Base-by-base conservation (phyloP, 176 grass and related monocot species). In the Juncus inflexus region DNA sequence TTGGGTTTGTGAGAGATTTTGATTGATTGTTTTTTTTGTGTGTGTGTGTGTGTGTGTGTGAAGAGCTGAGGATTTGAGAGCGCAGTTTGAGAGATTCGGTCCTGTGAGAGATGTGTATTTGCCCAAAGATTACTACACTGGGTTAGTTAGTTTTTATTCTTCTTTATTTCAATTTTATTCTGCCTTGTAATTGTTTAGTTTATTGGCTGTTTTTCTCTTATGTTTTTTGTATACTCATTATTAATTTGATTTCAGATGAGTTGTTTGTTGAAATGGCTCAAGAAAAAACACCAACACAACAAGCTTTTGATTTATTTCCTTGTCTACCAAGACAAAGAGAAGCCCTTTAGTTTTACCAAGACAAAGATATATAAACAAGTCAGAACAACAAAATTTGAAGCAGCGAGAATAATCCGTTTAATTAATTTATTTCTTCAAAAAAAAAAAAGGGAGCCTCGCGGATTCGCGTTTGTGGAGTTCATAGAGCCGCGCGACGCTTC, bases 401-500 rank as follows among this genome's bases (percentile, higher is more conserved):
- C 72, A 47, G 43, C 43, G 6, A 47, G 9, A 47, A 47, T 47
- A 47, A 47, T 47, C 9, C 43, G 43, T 9, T 47, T 9, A 6
- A 47, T 47, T 47, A 47, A 47, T 47, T 47, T 6, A 2, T 6
- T 47, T 47, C 4, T 47, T 6, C 43, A 47, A 47, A 9, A 47
- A 47, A 47, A 9, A 47, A 47, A 47, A 47, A 97, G 94, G 64
- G 88, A 91, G 15, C 82, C 94, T 0, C 88, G 94, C 38, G 94
- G 94, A 11, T 97, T 97, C 82, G 94, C 82, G 9, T 97, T 97
- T 58, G 88, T 97, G 64, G 85, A 97, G 67, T 97, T 89, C 67
- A 80, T 97, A 65, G 94, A 97, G 10, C 77, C 87, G 53, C 81
- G 77, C 57, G 94, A 97, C 36, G 88, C 94, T 19, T 89, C 88